phyloP scores from a whole-genome alignment of 257 asterid genomes.

The Prunella vulgaris region DNA sequence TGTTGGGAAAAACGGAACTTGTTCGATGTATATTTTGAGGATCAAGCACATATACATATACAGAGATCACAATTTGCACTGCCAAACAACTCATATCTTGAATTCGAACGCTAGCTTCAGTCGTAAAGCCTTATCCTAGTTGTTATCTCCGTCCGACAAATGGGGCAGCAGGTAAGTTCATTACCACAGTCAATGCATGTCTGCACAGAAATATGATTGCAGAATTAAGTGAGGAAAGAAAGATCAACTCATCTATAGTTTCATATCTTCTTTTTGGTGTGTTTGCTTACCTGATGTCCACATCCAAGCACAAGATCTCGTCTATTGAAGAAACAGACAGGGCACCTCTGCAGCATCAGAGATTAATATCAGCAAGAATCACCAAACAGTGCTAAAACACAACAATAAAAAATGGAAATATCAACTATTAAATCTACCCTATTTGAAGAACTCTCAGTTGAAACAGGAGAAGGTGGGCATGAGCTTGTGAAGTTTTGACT shows the following conservation, averaged over 20 bases:
- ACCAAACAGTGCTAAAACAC: too few species aligned
- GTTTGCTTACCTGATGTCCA: conserved; percentile 44
- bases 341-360: conserved; percentile 37
- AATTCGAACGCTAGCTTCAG: neutral
- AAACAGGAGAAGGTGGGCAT: conserved; percentile 35
- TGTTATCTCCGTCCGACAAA: conserved; percentile 34
- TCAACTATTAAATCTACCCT: conserved; percentile 22
- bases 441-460: conserved; percentile 20
- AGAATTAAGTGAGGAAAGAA: neutral
- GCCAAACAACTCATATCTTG: neutral
- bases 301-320: conserved; percentile 45
- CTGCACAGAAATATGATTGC: conserved; percentile 24
- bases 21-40: conserved; percentile 3
- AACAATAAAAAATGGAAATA: neutral
- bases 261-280: neutral
- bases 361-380: neutral
- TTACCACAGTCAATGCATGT: conserved; percentile 39
- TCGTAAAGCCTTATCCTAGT: conserved; percentile 39
- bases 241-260: neutral
- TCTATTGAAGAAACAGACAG: conserved; percentile 36
- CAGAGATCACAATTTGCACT: neutral
- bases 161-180: conserved; percentile 42
- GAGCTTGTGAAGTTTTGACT: conserved; percentile 17
- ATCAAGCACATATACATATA: neutral
- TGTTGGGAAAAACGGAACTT: neutral